phyloP scores from a whole-genome alignment of 1,284 basidiomycete species.

The Naganishia liquefaciens region DNA sequence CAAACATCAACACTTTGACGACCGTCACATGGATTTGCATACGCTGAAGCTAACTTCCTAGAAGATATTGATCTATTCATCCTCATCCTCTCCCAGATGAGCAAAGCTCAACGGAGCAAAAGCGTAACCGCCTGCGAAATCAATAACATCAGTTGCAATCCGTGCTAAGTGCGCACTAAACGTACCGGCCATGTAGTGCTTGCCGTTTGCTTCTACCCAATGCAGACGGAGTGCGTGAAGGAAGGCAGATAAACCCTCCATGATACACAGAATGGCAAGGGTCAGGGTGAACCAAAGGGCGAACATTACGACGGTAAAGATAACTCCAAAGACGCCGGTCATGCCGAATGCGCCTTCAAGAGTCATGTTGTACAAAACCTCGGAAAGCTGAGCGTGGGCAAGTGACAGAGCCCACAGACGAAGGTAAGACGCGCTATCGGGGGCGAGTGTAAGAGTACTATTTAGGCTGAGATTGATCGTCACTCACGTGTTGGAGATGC shows the following conservation, averaged over 20 bases:
- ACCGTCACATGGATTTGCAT: too few relatives aligned
- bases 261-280: slow-evolving; percentile 76
- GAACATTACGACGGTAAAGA: slow-evolving; percentile 68
- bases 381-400: slow-evolving; percentile 95
- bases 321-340: slow-evolving; percentile 43
- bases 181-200: slow-evolving; percentile 89
- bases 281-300: slow-evolving; percentile 81
- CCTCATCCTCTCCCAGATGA: slow-evolving; percentile 38
- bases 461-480: not conserved
- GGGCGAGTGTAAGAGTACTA: not conserved
- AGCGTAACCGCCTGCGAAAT: slow-evolving; percentile 36
- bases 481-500: slow-evolving; percentile 87
- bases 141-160: not conserved
- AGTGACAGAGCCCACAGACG: slow-evolving; percentile 98
- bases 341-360: slow-evolving; percentile 61
- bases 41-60: too few relatives aligned
- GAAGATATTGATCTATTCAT: slow-evolving; percentile 11
- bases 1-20: too few relatives aligned
- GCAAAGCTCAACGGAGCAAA: slow-evolving; percentile 54
- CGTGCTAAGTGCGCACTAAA: slow-evolving; percentile 53
- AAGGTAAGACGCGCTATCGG: slow-evolving; percentile 79
- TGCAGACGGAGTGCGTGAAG: slow-evolving; percentile 94
- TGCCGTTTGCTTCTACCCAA: slow-evolving; percentile 97
- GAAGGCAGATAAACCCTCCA: slow-evolving; percentile 95
- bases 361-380: slow-evolving; percentile 90